phyloP scores from a whole-genome alignment of 305 asterid species.

The Fraxinus sp. region DNA sequence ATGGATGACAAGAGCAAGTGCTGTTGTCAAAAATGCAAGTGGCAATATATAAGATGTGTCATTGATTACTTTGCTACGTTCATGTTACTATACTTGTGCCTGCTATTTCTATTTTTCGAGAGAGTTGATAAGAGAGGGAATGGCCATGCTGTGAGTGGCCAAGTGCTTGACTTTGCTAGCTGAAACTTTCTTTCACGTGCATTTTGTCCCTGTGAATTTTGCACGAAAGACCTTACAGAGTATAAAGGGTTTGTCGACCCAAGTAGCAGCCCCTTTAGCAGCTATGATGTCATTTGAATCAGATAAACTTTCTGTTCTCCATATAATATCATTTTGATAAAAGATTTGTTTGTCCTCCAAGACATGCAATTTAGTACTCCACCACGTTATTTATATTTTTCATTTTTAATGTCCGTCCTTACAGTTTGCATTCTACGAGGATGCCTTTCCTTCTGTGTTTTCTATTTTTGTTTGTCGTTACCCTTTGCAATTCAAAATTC shows the following conservation, averaged over 20 bases:
- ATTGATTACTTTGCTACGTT: background rate
- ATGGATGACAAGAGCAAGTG: conserved; percentile 13
- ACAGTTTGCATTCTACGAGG: background rate
- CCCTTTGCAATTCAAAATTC: conserved; percentile 14
- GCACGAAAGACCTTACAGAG: background rate
- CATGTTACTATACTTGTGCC: background rate
- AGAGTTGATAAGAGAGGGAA: conserved; percentile 7
- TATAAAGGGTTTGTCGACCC: background rate
- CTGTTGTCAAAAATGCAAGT: conserved; percentile 5
- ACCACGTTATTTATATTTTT: background rate
- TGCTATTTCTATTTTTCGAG: background rate
- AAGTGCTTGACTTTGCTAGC: background rate
- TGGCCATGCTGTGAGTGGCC: conserved; percentile 9
- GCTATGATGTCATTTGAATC: background rate
- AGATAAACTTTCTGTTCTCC: background rate
- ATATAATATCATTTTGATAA: background rate
- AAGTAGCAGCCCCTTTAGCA: background rate
- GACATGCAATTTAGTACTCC: background rate
- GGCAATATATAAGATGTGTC: background rate
- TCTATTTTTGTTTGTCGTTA: conserved; percentile 2
- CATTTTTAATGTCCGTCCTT: background rate
- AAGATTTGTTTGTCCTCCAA: background rate
- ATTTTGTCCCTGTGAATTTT: background rate
- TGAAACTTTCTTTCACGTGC: background rate
- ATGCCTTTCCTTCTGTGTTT: conserved; percentile 11